A percentile compares a stretch with the other conserved stretches of the same genome.
phyloP scores from a whole-genome alignment of 73 alveolate genomes.

The Vitrella brassicaformis region DNA sequence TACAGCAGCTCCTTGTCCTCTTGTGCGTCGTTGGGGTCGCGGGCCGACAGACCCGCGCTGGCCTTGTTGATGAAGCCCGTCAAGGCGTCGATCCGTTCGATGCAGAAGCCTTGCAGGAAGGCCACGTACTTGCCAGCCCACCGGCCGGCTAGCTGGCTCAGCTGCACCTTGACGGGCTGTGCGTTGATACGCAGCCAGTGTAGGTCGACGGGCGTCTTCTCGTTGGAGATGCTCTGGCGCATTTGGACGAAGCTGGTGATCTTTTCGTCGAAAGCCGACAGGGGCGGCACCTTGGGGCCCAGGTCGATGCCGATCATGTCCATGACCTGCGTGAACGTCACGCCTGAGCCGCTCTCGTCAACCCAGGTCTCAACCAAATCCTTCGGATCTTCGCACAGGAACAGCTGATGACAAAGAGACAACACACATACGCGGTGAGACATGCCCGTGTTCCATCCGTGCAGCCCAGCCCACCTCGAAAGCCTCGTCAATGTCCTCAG shows the following conservation, averaged over 20 bases:
- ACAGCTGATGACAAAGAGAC: no score
- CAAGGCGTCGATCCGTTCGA: constrained; percentile 17
- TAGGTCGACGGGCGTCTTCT: constrained; percentile 75
- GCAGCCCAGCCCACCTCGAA: no score
- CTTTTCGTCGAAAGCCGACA: constrained; percentile 75
- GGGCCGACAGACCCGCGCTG: constrained; percentile 21
- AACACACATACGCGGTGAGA: no score
- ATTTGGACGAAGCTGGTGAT: constrained; percentile 52
- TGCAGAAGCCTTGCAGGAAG: constrained; percentile 11
- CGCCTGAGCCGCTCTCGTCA: no score
- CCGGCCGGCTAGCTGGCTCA: constrained; percentile 16
- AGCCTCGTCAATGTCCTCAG: constrained; percentile 66
- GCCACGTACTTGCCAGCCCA: constrained; percentile 33
- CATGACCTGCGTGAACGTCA: constrained; percentile 41
- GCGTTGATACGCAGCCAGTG: constrained; percentile 58
- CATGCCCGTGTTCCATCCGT: no score
- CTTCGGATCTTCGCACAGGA: constrained; percentile 53
- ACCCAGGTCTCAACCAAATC: constrained; percentile 69
- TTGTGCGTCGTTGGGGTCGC: constrained; percentile 17
- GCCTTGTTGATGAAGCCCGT: constrained; percentile 16
- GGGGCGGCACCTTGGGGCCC: constrained; percentile 68
- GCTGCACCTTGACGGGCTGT: constrained; percentile 24
- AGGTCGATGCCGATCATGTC: constrained; percentile 60
- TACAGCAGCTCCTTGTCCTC: constrained; percentile 33
- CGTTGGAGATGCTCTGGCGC: constrained; percentile 60